Conservation (phyloP, 768 basidiomycete genomes). For the Kwoniella botswanensis region DNA sequence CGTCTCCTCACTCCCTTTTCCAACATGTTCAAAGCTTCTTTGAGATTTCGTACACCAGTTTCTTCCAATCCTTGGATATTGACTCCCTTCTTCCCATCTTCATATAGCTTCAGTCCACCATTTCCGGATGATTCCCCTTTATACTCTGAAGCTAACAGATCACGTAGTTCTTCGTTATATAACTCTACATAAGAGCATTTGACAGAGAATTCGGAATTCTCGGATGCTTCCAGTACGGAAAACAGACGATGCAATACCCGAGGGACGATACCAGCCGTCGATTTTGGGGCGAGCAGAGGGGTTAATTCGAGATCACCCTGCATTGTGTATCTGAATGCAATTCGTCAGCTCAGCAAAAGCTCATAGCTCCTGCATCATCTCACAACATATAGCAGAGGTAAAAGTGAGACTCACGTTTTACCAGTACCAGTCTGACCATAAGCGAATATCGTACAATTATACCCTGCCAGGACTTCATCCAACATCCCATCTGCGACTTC, state of each 20-base stretch:
- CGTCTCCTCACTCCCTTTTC: constrained; percentile 87
- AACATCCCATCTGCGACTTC: constrained; percentile 92
- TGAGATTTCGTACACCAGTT: constrained; percentile 76
- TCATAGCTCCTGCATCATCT: not conserved
- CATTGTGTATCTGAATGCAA: constrained; percentile 77
- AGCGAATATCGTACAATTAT: constrained; percentile 96
- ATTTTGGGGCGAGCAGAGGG: constrained; percentile 72
- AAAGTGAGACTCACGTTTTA: constrained; percentile 75
- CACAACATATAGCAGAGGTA: no score
- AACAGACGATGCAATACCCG: constrained; percentile 90
- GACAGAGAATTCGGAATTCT: constrained; percentile 81
- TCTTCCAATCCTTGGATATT: constrained; percentile 96
- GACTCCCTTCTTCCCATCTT: constrained; percentile 84
- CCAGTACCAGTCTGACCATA: constrained; percentile 99
- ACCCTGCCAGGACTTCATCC: constrained; percentile 90
- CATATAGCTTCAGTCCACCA: constrained; percentile 82
- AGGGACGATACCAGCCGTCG: constrained; percentile 93
- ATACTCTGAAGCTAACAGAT: constrained; percentile 83
- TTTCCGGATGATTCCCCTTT: constrained; percentile 18
- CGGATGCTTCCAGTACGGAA: constrained; percentile 74
- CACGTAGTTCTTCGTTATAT: constrained; percentile 97
- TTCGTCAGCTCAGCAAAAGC: not conserved
- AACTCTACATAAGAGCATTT: constrained; percentile 93
- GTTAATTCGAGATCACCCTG: constrained; percentile 78
- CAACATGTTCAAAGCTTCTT: constrained; percentile 80